phyloP scores from a whole-genome alignment of 2,329 filamentous ascomycete genomes.

The Ceratocystis alfenasii region DNA sequence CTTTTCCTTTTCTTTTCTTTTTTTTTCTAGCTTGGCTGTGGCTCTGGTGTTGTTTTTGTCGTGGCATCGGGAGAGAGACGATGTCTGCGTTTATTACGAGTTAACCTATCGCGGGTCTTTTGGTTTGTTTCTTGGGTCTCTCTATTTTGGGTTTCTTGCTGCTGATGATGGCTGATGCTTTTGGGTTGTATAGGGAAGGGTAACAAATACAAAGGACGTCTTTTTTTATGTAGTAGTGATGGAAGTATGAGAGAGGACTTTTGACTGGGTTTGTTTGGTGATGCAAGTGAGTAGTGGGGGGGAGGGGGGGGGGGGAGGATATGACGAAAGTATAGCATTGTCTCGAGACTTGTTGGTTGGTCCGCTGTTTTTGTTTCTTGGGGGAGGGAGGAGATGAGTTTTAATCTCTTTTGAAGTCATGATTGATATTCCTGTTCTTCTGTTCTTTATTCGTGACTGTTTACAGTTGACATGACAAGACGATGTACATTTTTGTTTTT shows the following conservation, averaged over 20 bases:
- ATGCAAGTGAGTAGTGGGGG: background rate
- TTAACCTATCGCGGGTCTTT: background rate
- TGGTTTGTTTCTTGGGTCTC: conserved; percentile 8
- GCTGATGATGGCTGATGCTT: background rate
- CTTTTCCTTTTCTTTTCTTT: background rate
- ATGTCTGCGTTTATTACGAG: background rate
- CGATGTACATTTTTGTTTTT: background rate
- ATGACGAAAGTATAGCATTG: background rate
- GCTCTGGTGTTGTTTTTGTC: background rate
- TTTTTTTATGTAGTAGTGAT: background rate
- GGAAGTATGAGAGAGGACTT: too few species aligned
- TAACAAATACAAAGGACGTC: background rate
- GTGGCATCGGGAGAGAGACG: conserved; percentile 2
- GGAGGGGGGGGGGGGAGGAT: background rate
- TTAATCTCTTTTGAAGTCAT: background rate
- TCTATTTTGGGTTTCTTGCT: background rate
- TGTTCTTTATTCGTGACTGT: too few species aligned
- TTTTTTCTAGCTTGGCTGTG: background rate
- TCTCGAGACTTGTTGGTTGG: background rate
- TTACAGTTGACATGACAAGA: too few species aligned
- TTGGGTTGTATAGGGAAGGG: background rate
- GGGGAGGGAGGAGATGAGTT: background rate
- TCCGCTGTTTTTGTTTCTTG: background rate
- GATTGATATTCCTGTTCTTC: background rate
- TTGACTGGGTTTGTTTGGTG: background rate